Evolutionary conservation across 2,329 filamentous ascomycete species (phyloP), one percentile per base, ranked within the genome.

Genomic region (Cercospora zeina): DNA sequence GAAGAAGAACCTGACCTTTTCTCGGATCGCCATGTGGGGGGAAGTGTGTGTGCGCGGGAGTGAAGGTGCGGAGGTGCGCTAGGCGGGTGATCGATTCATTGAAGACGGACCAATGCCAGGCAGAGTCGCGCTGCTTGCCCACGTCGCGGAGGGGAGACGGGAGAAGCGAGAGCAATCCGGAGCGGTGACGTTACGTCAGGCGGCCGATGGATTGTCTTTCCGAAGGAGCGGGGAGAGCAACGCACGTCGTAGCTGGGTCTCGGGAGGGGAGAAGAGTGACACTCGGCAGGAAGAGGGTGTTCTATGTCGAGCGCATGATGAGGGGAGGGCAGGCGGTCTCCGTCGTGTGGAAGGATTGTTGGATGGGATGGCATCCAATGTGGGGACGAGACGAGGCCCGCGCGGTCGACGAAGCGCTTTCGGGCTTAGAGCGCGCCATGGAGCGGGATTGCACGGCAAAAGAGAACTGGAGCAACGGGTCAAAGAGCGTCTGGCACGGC

Each of bases 1-100:
- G 72, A 82, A 77, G 59, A 78, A 76, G 54, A 76, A 74, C 68
- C 77, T 79, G 62, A 81, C 73, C 68, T 76, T 76, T 65, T 77
- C 78, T 62, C 80, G 78, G 65, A 82, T 75, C 37, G 77, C 73
- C 79, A 81, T 81, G 65, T 27, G 36, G 24, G 47, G 10, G 47
- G 47, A 51, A 30, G 14, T 13, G 47, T 4, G 47, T 31, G 47
- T 27, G n/a, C 10, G 14, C 1, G 11, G 24, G n/a, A 51, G 47
- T 30, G 11, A n/a, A 31, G 47, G 24, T 33, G 47, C 30, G 47
- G 27, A 51, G 24, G 16, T 51, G 47, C 24, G 11, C 47, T 51
- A 16, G 47, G 24, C 39, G 39, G 39, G 10, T 11, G 13, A 21
- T 45, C 9, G 39, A 21, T 5, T 24, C 19, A 45, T 45, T 45